Evolutionary conservation across 305 asterid species (phyloP).

Genomic region (Striga hermonthica): DNA sequence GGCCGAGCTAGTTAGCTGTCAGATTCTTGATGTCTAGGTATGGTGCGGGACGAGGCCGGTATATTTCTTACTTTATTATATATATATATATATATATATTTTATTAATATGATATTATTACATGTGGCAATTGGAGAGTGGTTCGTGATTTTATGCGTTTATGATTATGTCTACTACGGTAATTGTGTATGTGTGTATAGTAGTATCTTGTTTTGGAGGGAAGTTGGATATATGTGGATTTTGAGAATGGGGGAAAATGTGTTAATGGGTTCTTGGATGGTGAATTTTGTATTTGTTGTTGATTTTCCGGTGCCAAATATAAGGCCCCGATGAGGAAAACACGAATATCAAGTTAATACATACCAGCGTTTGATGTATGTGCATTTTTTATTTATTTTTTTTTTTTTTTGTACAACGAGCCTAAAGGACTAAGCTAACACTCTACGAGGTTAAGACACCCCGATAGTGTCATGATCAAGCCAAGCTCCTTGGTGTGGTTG

Average conservation of each 20-base stretch:
- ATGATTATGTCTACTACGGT: not conserved
- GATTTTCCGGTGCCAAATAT: not conserved
- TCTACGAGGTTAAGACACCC: too few species aligned
- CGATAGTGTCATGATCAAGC: too few species aligned
- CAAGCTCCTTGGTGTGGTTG: too few species aligned
- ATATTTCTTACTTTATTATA: too few species aligned
- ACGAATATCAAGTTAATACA: not conserved
- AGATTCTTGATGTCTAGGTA: slow-evolving; percentile 56
- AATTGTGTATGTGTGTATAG: not conserved
- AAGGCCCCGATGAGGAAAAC: not conserved
- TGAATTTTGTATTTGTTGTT: not conserved
- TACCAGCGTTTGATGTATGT: too few species aligned
- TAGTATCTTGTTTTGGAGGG: not conserved
- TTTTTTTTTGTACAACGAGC: too few species aligned
- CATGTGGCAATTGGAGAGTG: not conserved
- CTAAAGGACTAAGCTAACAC: too few species aligned
- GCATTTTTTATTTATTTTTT: too few species aligned
- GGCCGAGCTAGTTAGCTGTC: slow-evolving; percentile 77
- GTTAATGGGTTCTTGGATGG: not conserved
- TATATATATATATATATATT: too few species aligned
- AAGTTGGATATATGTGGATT: not conserved
- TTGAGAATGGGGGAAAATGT: not conserved
- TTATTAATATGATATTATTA: too few species aligned
- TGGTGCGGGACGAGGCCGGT: not conserved
- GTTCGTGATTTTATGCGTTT: not conserved